These are phyloP conservation scores for Hygrocybe punicea DNA, from an alignment of 768 basidiomycete species.

Conservation along the genomic window DNA sequence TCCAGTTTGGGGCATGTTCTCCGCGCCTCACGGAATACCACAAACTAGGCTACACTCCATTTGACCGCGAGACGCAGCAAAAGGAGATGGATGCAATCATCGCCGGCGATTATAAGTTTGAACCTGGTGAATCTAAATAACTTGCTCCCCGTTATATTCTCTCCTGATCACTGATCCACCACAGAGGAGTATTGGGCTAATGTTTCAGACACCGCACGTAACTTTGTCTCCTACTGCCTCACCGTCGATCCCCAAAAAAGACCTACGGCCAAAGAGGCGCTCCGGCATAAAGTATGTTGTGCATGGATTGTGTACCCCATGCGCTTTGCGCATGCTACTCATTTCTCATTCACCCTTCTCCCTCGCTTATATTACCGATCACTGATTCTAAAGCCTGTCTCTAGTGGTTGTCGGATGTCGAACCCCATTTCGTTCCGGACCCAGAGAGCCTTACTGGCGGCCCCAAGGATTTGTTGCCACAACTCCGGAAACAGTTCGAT, in stretches of 20 bases:
- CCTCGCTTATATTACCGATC: not conserved
- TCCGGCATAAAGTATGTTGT: conserved; percentile 58
- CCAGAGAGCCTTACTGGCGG: conserved; percentile 53
- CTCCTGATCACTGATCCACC: not conserved
- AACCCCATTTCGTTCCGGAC: conserved; percentile 70
- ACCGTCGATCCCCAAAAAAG: conserved; percentile 77
- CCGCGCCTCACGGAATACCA: not conserved
- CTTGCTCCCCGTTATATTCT: not conserved
- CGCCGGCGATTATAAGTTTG: conserved; percentile 87
- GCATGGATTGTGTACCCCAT: too few relatives aligned
- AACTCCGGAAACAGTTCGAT: conserved; percentile 86
- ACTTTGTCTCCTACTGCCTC: conserved; percentile 79
- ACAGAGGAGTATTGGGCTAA: conserved; percentile 78
- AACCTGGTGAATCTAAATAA: conserved; percentile 48
- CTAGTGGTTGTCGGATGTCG: conserved; percentile 68
- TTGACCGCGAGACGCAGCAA: conserved; percentile 85
- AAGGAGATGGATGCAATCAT: conserved; percentile 96
- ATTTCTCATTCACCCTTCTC: not conserved
- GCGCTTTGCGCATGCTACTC: conserved; percentile 7
- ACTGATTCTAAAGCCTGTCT: not conserved
- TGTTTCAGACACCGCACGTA: conserved; percentile 77
- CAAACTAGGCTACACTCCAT: conserved; percentile 84
- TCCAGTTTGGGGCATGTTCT: too few relatives aligned
- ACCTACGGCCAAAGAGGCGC: conserved; percentile 72
- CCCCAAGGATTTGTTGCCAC: conserved; percentile 78